These are phyloP conservation scores for Podila epigama DNA, from an alignment of 192 early-diverging fungal species.

Conservation along the genomic window DNA sequence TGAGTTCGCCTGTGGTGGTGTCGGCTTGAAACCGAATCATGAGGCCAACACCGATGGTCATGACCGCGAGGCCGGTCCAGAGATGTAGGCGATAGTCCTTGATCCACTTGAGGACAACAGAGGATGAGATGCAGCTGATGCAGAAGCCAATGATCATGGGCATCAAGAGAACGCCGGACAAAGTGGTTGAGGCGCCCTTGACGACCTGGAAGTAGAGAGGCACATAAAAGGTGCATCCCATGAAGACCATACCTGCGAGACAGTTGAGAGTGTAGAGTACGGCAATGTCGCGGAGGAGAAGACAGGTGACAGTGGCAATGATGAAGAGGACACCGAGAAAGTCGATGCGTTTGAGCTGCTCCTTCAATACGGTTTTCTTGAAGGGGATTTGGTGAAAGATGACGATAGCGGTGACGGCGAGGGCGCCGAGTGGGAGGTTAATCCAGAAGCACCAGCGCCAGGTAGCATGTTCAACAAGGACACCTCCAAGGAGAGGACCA, in stretches of 20 bases:
- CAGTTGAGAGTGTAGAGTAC: conserved; percentile 59
- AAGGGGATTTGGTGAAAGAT: conserved; percentile 64
- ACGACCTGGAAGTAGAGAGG: conserved; percentile 85
- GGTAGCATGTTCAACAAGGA: conserved; percentile 73
- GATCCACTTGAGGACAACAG: conserved; percentile 58
- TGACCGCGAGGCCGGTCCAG: conserved; percentile 66
- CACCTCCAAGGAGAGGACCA: conserved; percentile 88
- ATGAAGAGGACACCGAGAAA: conserved; percentile 60
- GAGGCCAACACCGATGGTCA: conserved; percentile 68
- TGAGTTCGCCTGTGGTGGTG: conserved; percentile 54
- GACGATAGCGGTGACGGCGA: conserved; percentile 61
- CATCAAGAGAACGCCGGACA: conserved; percentile 75
- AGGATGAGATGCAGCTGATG: conserved; percentile 63
- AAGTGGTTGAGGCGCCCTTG: conserved; percentile 70
- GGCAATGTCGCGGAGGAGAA: conserved; percentile 69
- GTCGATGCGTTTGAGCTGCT: conserved; percentile 75
- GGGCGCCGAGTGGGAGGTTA: conserved; percentile 79
- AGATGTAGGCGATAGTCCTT: conserved; percentile 61
- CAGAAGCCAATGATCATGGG: conserved; percentile 74
- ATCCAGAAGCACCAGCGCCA: conserved; percentile 86
- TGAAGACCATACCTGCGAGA: conserved; percentile 65
- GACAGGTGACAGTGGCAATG: conserved; percentile 54
- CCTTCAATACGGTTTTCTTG: conserved; percentile 50
- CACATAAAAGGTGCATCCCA: conserved; percentile 72
- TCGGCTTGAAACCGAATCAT: conserved; percentile 64